Conservation (phyloP, 2,329 filamentous ascomycete species). For the Pseudocercospora vitis region DNA sequence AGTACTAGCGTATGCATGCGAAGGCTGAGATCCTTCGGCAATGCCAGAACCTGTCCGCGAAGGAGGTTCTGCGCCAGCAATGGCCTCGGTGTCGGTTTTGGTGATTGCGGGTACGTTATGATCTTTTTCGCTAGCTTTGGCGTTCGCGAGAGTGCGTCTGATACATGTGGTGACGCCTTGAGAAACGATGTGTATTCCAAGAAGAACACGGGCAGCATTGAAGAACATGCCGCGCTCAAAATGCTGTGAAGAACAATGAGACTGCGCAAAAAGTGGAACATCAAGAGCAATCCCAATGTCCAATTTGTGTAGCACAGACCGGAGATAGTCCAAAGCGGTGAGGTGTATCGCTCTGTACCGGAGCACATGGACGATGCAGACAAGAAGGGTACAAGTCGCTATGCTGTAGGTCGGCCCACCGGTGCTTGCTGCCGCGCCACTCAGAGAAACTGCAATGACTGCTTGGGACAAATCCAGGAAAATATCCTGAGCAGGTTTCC, state of each 20-base stretch:
- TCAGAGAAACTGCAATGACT: conserved; percentile 86
- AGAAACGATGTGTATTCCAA: conserved; percentile 41
- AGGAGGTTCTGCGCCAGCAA: conserved; percentile 28
- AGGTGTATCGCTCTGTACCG: conserved; percentile 53
- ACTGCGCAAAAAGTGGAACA: conserved; percentile 33
- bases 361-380: conserved; percentile 54
- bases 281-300: conserved; percentile 36
- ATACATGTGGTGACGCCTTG: conserved; percentile 40
- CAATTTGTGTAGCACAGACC: conserved; percentile 39
- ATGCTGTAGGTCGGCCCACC: conserved; percentile 71
- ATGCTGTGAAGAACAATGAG: conserved; percentile 33
- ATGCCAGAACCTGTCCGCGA: conserved; percentile 22
- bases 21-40: conserved; percentile 30
- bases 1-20: conserved; percentile 37
- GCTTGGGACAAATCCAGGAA: conserved; percentile 88
- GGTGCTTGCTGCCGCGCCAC: conserved; percentile 71
- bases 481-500: conserved; percentile 82
- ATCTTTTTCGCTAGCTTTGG: conserved; percentile 39
- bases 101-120: conserved; percentile 32
- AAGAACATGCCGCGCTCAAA: conserved; percentile 36
- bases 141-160: conserved; percentile 38
- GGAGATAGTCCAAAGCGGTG: conserved; percentile 40
- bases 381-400: conserved; percentile 68
- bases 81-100: conserved; percentile 35
- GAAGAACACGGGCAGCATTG: conserved; percentile 35